Conservation (phyloP, 768 basidiomycete species). For the Vishniacozyma victoriae region DNA sequence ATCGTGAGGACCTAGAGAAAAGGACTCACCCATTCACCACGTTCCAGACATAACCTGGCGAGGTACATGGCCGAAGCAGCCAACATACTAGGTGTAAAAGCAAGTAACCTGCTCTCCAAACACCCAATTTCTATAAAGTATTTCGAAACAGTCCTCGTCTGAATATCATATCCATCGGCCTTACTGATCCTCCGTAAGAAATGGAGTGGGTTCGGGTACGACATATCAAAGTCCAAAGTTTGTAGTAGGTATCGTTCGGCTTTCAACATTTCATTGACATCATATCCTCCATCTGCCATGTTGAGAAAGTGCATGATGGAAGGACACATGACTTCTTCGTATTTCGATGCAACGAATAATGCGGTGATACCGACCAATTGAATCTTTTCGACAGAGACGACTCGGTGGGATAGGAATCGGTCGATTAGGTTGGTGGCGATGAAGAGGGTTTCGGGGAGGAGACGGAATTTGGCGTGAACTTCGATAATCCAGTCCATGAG, state of each 20-base stretch:
- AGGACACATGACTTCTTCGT: conserved; percentile 86
- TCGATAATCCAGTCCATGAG: conserved; percentile 92
- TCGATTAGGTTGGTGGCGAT: conserved; percentile 76
- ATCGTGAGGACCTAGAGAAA: neutral
- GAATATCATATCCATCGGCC: conserved; percentile 82
- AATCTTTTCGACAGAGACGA: conserved; percentile 73
- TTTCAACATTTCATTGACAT: conserved; percentile 71
- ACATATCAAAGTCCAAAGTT: conserved; percentile 77
- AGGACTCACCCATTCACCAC: conserved; percentile 73
- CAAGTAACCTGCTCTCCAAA: conserved; percentile 72
- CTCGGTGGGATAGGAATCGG: conserved; percentile 62
- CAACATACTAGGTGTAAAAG: conserved; percentile 66
- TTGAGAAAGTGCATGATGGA: conserved; percentile 71
- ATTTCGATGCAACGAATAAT: conserved; percentile 83
- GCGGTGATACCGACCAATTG: conserved; percentile 85
- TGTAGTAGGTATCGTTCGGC: conserved; percentile 85
- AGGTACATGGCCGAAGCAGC: conserved; percentile 85
- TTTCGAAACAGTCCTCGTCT: conserved; percentile 80
- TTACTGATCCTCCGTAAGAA: conserved; percentile 85
- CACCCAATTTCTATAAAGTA: conserved; percentile 82
- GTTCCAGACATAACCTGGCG: conserved; percentile 69
- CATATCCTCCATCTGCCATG: conserved; percentile 71
- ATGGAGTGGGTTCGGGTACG: conserved; percentile 80
- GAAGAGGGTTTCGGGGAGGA: conserved; percentile 86
- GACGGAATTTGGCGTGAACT: conserved; percentile 76